Conservation (phyloP, 345 rosid genomes). For the Gossypium sturtianum region DNA sequence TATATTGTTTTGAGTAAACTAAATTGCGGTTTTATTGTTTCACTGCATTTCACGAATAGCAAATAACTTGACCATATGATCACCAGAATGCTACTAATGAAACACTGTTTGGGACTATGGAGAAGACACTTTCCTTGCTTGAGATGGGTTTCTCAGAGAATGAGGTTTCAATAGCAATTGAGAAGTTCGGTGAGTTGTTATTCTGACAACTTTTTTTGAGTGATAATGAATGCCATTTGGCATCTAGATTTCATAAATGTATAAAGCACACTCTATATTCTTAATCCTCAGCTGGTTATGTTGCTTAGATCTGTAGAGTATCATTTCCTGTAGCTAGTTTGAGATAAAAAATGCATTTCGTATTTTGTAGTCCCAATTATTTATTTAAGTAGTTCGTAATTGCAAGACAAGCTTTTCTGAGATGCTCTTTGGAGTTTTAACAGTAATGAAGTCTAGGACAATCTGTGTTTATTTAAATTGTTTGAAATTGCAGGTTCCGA, state of each 20-base stretch:
- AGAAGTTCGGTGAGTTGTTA: constrained; percentile 61
- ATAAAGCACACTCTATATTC: background rate
- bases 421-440: background rate
- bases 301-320: constrained; percentile 17
- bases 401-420: background rate
- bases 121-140: constrained; percentile 72
- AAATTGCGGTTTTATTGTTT: background rate
- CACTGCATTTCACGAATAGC: background rate
- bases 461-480: background rate
- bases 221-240: constrained; percentile 6
- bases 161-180: constrained; percentile 80
- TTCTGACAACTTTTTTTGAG: background rate
- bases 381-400: background rate
- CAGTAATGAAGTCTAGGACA: background rate
- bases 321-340: constrained; percentile 11
- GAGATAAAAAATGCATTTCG: constrained; percentile 21
- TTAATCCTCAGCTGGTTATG: background rate
- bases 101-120: constrained; percentile 69
- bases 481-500: constrained; percentile 47
- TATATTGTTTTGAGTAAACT: background rate
- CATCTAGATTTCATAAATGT: background rate
- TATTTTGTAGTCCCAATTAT: constrained; percentile 3
- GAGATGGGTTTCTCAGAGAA: constrained; percentile 90
- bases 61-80: constrained; percentile 17
- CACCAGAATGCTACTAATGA: constrained; percentile 53